phyloP scores from a whole-genome alignment of 2,329 filamentous ascomycete genomes.

The Epichloe gansuensis region DNA sequence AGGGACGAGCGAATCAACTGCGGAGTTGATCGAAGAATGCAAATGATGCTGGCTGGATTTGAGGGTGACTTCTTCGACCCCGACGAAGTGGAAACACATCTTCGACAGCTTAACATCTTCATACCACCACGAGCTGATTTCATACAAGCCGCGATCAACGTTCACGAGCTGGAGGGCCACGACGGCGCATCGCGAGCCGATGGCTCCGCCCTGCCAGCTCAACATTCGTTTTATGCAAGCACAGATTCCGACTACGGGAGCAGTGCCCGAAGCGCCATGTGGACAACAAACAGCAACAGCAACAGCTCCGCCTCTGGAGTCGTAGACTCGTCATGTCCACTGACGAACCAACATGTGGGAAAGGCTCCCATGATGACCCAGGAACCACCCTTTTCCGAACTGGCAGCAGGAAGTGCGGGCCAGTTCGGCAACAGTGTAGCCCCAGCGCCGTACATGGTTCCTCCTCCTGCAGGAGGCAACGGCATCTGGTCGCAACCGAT shows the following conservation, averaged over 20 bases:
- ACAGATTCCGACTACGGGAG: constrained; percentile 2
- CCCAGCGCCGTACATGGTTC: constrained; percentile 2
- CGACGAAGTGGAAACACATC: constrained; percentile 63
- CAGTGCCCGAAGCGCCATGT: not conserved
- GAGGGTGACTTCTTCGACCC: constrained; percentile 67
- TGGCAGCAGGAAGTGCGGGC: not conserved
- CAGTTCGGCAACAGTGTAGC: not conserved
- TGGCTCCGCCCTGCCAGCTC: not conserved
- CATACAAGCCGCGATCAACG: constrained; percentile 43
- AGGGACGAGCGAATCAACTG: constrained; percentile 29
- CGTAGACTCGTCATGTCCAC: not conserved
- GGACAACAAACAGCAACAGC: constrained; percentile 4
- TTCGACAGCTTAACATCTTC: constrained; percentile 48
- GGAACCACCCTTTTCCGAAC: not conserved
- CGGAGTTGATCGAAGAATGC: constrained; percentile 26
- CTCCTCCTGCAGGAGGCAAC: not conserved
- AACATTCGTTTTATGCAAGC: not conserved
- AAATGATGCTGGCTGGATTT: constrained; percentile 45
- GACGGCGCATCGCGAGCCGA: not conserved
- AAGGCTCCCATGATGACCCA: not conserved
- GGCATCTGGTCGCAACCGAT: constrained; percentile 7
- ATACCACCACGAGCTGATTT: constrained; percentile 50
- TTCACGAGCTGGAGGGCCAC: constrained; percentile 22
- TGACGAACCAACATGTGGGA: not conserved
- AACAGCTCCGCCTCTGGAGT: not conserved